Evolutionary conservation across 768 basidiomycete species (phyloP).

Genomic region (Boletus vermiculosoides): DNA sequence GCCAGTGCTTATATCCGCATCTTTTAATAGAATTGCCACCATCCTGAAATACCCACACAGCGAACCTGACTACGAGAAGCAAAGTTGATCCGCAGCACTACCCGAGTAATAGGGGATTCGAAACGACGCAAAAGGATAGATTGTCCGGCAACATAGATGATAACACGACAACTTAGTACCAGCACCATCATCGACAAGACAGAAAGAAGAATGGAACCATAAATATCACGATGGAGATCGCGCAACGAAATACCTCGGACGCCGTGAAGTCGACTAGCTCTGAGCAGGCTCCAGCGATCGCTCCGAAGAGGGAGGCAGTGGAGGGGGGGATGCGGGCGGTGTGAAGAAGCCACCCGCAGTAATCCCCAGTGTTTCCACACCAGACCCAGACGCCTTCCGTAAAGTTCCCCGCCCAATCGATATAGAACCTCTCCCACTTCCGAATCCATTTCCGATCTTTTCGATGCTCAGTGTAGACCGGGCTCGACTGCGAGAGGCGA

Average conservation of each 20-base stretch:
- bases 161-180: neutral
- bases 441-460: conserved; percentile 26
- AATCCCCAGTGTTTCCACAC: conserved; percentile 72
- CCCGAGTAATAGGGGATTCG: neutral
- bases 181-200: neutral
- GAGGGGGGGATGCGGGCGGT: conserved; percentile 40
- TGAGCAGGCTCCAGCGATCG: neutral
- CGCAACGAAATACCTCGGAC: neutral
- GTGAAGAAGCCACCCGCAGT: conserved; percentile 79
- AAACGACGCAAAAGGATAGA: neutral
- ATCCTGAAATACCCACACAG: neutral
- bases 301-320: conserved; percentile 23
- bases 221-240: conserved; percentile 5
- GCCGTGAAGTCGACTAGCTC: neutral
- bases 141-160: neutral
- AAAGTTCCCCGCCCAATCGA: conserved; percentile 61
- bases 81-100: neutral
- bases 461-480: conserved; percentile 70
- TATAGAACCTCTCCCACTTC: conserved; percentile 55
- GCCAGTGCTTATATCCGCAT: neutral
- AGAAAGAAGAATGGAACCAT: neutral
- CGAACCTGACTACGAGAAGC: neutral
- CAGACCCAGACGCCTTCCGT: conserved; percentile 64
- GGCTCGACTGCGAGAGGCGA: conserved; percentile 41
- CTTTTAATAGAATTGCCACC: neutral